Evolutionary conservation across 768 basidiomycete genomes (phyloP).

Genomic region (Krasilnikovozyma curviuscula): DNA sequence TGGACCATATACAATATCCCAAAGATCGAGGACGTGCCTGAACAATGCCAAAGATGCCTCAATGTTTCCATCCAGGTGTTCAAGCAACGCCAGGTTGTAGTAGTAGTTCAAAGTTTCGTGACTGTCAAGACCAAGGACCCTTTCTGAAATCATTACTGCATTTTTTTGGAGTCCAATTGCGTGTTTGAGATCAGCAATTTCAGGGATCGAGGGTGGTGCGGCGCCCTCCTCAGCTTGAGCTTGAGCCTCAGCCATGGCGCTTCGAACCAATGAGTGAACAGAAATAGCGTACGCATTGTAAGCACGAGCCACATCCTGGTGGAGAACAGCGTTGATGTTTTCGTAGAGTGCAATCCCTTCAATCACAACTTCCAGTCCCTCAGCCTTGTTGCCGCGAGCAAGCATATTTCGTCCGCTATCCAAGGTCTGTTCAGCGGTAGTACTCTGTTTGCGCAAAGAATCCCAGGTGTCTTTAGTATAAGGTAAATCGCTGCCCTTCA

Average conservation of each 20-base stretch:
- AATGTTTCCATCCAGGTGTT: conserved; percentile 27
- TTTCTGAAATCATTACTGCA: conserved; percentile 29
- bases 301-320: conserved; percentile 29
- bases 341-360: conserved; percentile 30
- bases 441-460: no score
- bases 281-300: conserved; percentile 29
- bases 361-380: conserved; percentile 29
- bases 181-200: conserved; percentile 23
- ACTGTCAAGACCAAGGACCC: conserved; percentile 27
- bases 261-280: conserved; percentile 25
- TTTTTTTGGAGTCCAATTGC: conserved; percentile 28
- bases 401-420: conserved; percentile 26
- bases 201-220: conserved; percentile 18
- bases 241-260: conserved; percentile 14
- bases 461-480: no score
- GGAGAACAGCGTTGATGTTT: conserved; percentile 29
- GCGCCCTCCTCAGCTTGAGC: conserved; percentile 23
- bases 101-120: conserved; percentile 29
- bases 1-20: conserved; percentile 27
- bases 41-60: conserved; percentile 24
- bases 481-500: no score
- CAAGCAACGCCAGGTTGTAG: conserved; percentile 30
- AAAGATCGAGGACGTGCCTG: conserved; percentile 27
- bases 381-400: conserved; percentile 24
- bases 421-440: conserved; percentile 29